Conservation (phyloP, 805 yeast species). For the Vanderwaltozyma verrucispora region DNA sequence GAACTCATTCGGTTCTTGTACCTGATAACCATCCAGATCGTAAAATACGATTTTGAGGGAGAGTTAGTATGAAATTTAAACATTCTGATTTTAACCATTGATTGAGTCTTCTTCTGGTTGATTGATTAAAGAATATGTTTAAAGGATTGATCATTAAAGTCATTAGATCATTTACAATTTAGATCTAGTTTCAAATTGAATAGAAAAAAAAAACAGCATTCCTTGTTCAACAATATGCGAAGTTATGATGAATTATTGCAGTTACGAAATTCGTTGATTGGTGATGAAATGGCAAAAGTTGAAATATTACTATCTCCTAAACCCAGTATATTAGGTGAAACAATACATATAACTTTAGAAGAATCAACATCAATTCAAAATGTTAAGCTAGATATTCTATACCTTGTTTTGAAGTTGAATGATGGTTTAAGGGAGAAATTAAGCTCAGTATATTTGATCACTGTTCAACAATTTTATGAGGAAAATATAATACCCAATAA, state of each 20-base stretch:
- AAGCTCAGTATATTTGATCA: constrained; percentile 8
- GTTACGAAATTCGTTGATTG: constrained; percentile 10
- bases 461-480: constrained; percentile 7
- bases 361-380: constrained; percentile 2
- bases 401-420: constrained; percentile 12
- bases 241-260: constrained; percentile 3
- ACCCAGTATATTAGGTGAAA: constrained; percentile 3
- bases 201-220: not conserved
- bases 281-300: constrained; percentile 15
- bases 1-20: too few relatives aligned
- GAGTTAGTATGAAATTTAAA: too few relatives aligned
- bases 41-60: too few relatives aligned
- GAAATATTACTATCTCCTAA: constrained; percentile 5
- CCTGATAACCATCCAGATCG: too few relatives aligned
- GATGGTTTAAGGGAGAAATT: constrained; percentile 13
- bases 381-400: constrained; percentile 17
- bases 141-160: too few relatives aligned
- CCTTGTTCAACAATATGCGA: not conserved
- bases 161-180: too few relatives aligned
- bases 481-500: constrained; percentile 5
- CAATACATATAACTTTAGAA: constrained; percentile 3
- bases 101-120: too few relatives aligned
- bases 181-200: too few relatives aligned
- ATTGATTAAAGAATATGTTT: too few relatives aligned
- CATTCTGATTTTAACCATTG: too few relatives aligned